A percentile compares a stretch with the other conserved stretches of the same genome.
phyloP scores from a whole-genome alignment of 2,329 filamentous ascomycete genomes.

The Colletotrichum zoysiae region DNA sequence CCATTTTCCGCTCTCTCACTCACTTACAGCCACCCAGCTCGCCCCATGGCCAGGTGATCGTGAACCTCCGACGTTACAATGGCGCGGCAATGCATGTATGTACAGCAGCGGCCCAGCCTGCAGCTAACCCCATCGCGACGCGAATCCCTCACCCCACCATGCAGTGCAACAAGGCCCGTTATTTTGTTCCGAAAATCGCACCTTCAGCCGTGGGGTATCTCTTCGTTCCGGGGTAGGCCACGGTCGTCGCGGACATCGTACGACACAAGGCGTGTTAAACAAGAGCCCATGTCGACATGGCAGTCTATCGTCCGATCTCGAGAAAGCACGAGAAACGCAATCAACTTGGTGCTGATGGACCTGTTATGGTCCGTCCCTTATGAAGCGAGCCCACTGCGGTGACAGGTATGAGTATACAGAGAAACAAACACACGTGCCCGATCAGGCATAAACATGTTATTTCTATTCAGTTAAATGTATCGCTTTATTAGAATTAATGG shows the following conservation, averaged over 20 bases:
- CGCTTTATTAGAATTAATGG: background rate
- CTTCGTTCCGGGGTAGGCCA: background rate
- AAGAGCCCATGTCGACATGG: background rate
- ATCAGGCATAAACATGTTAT: background rate
- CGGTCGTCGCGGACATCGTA: background rate
- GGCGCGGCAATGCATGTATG: background rate
- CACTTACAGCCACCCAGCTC: no score
- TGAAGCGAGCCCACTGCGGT: background rate
- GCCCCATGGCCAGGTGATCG: background rate
- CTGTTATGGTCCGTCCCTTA: background rate
- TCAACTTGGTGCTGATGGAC: background rate
- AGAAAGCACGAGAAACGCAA: background rate
- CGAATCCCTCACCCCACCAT: slow-evolving; percentile 2
- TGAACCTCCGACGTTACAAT: background rate
- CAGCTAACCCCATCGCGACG: background rate
- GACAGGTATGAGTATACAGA: background rate
- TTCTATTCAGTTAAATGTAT: background rate
- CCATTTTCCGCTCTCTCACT: no score
- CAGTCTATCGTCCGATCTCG: background rate
- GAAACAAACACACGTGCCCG: background rate
- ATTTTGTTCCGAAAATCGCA: no score
- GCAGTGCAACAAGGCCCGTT: background rate
- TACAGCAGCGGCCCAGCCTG: background rate
- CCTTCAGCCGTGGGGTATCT: background rate
- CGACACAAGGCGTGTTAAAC: no score